These are phyloP conservation scores for Boletus eberwhitei DNA, from an alignment of 768 basidiomycete genomes.

Conservation along the genomic window DNA sequence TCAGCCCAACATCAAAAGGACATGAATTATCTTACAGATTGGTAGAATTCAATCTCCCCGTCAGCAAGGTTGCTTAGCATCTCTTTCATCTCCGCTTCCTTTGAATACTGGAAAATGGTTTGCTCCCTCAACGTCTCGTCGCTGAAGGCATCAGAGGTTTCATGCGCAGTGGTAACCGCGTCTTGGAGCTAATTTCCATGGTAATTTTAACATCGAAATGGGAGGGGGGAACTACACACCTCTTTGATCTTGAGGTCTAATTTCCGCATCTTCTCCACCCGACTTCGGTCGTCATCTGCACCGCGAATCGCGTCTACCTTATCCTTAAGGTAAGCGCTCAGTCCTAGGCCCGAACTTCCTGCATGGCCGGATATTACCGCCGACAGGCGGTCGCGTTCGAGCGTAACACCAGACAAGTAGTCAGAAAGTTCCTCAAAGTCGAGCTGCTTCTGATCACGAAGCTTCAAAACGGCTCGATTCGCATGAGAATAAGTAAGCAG, in stretches of 20 bases:
- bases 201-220: background rate
- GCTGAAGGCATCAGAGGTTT: conserved; percentile 95
- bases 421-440: conserved; percentile 97
- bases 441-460: conserved; percentile 97
- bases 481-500: conserved; percentile 91
- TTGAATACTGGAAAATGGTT: conserved; percentile 81
- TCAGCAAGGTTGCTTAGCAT: conserved; percentile 86
- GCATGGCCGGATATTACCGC: conserved; percentile 88
- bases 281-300: conserved; percentile 86
- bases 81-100: conserved; percentile 97
- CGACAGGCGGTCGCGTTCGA: conserved; percentile 89
- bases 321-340: conserved; percentile 89
- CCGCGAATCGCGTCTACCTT: conserved; percentile 89
- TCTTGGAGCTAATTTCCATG: conserved; percentile 73
- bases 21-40: conserved; percentile 52
- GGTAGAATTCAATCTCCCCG: conserved; percentile 94
- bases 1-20: conserved; percentile 1
- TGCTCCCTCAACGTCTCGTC: conserved; percentile 94
- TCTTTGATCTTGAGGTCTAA: conserved; percentile 94
- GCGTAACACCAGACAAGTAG: conserved; percentile 88
- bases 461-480: conserved; percentile 89
- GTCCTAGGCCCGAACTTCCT: conserved; percentile 76
- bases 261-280: conserved; percentile 92
- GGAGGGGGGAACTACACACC: conserved; percentile 39
- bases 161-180: conserved; percentile 91